Percentiles rank a stretch among this genome's conserved stretches.
Evolutionary conservation across 108 stramenopile species (phyloP).

Genomic region (Cyclotella sp.): DNA sequence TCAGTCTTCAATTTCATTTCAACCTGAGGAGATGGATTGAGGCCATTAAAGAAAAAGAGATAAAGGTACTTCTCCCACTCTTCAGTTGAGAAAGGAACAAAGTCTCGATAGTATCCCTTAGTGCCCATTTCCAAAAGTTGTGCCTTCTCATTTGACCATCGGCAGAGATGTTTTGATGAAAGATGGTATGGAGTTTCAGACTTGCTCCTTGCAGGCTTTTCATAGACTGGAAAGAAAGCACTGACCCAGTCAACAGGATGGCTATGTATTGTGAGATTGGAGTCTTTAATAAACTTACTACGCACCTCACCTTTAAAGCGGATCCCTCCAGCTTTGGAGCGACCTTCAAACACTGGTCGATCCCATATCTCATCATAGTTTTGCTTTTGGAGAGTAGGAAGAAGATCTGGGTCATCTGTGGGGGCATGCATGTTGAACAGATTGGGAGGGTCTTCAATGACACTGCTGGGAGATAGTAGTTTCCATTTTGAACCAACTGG

Average conservation of each 20-base stretch:
- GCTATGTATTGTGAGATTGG: background rate
- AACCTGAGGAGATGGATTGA: constrained; percentile 15
- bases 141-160: constrained; percentile 28
- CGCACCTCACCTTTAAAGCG: constrained; percentile 7
- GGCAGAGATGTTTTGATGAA: background rate
- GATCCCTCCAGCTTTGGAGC: background rate
- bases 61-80: background rate
- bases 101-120: background rate
- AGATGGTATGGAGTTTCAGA: constrained; percentile 4
- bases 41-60: constrained; percentile 1
- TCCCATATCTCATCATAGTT: constrained; percentile 10
- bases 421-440: constrained; percentile 7
- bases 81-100: background rate
- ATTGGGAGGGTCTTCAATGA: constrained; percentile 5
- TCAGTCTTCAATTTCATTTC: constrained; percentile 11
- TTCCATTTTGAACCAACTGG: constrained; percentile 1
- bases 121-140: constrained; percentile 11
- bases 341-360: constrained; percentile 5
- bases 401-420: background rate
- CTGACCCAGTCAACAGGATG: constrained; percentile 12
- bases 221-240: too few species aligned
- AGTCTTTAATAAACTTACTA: background rate
- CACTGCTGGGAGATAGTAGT: background rate
- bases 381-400: background rate
- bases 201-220: background rate